Base-by-base conservation (phyloP, 1,284 basidiomycete genomes). In the Tranzscheliella williamsii region DNA sequence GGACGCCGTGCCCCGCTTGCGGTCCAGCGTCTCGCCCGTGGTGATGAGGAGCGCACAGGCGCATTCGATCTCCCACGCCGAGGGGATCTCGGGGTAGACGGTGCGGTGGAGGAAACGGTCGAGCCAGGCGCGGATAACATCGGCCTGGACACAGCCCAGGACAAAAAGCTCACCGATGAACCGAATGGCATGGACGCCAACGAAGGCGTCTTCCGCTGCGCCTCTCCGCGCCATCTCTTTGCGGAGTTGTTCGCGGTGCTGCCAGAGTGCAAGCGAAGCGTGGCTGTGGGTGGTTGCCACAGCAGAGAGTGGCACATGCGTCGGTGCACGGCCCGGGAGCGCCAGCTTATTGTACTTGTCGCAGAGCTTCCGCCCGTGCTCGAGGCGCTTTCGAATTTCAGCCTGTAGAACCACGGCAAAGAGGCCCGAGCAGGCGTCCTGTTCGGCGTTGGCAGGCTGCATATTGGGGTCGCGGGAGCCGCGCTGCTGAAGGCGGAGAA, bases 1-100 rank as follows among this genome's bases (percentile, higher is more conserved):
- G 27, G 27, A n/a, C n/a, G 32, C 17, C 32, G 18, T 18, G n/a
- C n/a, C n/a, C n/a, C n/a, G n/a, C n/a, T n/a, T n/a, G 11, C 17
- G 9, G 17, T 72, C 69, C 3, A 72, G 42, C 36, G 44, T 42
- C 4, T 45, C 23, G 2, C 69, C 69, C 15, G 58, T 46, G 1
- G 58, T 69, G 24, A 66, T 45, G 40, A 72, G 48, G 2, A 72
- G 53, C 6, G 65, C 66, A 38, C 68, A 72, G 7, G 53, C 68
- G 34, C 66, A 61, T 24, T 70, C 70, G 24, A 72, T 56, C 43
- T 72, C 70, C 49, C 55, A 72, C 1, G 33, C 24, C 4, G 70
- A 72, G n/a, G 70, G 70, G 5, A 72, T 50, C 22, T 47, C 66
- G 8, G 47, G 53, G 40, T 50, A 48, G 17, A 61, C 62, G 1